Evolutionary conservation across 2,329 filamentous ascomycete genomes (phyloP).

Genomic region (Xylariales sp.): DNA sequence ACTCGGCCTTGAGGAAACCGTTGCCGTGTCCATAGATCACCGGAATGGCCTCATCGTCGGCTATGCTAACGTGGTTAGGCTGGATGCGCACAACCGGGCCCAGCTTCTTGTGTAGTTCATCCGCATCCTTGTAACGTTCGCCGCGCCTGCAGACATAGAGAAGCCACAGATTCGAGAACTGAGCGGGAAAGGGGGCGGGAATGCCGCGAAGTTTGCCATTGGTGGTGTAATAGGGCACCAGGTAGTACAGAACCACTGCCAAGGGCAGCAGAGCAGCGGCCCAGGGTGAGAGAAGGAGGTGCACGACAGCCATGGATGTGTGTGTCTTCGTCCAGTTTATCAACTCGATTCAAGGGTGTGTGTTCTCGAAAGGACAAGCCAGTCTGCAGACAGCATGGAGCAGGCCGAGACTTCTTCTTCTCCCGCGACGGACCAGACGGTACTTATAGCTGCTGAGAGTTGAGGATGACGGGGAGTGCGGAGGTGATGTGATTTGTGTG

Average conservation of each 20-base stretch:
- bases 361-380: too few species aligned
- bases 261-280: slow-evolving; percentile 40
- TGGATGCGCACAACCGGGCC: slow-evolving; percentile 80
- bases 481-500: too few species aligned
- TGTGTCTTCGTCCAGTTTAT: too few species aligned
- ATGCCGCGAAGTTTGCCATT: slow-evolving; percentile 45
- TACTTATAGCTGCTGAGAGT: too few species aligned
- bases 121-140: slow-evolving; percentile 58
- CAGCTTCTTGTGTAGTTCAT: slow-evolving; percentile 68
- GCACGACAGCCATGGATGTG: slow-evolving; percentile 31
- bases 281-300: slow-evolving; percentile 41
- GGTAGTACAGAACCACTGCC: slow-evolving; percentile 47
- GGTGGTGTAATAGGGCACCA: slow-evolving; percentile 58
- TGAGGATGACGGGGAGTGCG: too few species aligned
- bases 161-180: slow-evolving; percentile 79
- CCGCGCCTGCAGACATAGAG: slow-evolving; percentile 63
- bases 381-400: too few species aligned
- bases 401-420: too few species aligned
- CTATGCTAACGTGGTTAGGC: slow-evolving; percentile 79
- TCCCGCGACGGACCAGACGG: too few species aligned
- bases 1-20: slow-evolving; percentile 73
- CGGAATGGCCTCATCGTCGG: slow-evolving; percentile 73
- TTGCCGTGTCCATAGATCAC: slow-evolving; percentile 77
- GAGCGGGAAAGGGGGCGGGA: slow-evolving; percentile 58
- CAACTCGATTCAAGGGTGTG: too few species aligned